phyloP scores from a whole-genome alignment of 768 basidiomycete genomes.

The Phylloporus arenicola region DNA sequence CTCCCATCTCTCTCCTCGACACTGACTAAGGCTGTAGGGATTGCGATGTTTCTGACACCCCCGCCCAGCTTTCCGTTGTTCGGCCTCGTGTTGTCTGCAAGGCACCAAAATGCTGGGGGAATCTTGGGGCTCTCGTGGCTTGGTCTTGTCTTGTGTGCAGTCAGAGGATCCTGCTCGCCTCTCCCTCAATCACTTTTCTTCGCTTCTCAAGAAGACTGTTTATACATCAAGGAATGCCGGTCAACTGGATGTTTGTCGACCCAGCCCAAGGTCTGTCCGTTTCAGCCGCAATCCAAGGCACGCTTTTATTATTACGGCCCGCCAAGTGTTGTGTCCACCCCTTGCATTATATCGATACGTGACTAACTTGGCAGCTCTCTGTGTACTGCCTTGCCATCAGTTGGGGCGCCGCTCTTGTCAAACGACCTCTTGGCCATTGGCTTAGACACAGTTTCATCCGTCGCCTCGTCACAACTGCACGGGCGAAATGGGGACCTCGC shows the following conservation, averaged over 20 bases:
- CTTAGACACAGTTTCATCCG: constrained; percentile 45
- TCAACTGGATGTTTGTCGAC: constrained; percentile 25
- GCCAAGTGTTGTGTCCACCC: constrained; percentile 3
- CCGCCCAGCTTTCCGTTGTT: neutral
- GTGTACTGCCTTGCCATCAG: constrained; percentile 52
- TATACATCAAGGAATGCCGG: neutral
- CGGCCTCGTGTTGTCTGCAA: neutral
- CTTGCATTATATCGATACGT: neutral
- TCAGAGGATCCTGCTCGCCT: neutral
- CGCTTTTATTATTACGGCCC: constrained; percentile 52
- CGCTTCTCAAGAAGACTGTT: neutral
- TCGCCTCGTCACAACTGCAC: constrained; percentile 54
- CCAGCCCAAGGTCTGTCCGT: constrained; percentile 35
- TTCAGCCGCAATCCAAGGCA: constrained; percentile 47
- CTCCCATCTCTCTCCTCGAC: no score
- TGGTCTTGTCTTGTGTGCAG: neutral
- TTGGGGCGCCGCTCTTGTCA: constrained; percentile 52
- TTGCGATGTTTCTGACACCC: neutral
- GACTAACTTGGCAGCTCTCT: constrained; percentile 44
- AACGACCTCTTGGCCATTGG: constrained; percentile 46
- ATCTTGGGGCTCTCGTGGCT: no score
- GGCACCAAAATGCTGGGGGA: neutral
- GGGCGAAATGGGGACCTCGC: constrained; percentile 36
- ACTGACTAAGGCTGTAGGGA: neutral
- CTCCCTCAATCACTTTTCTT: neutral